Percentiles rank a stretch among this genome's conserved stretches.
Evolutionary conservation across 1,284 basidiomycete species (phyloP).

Genomic region (Ustilago shanxiensis): DNA sequence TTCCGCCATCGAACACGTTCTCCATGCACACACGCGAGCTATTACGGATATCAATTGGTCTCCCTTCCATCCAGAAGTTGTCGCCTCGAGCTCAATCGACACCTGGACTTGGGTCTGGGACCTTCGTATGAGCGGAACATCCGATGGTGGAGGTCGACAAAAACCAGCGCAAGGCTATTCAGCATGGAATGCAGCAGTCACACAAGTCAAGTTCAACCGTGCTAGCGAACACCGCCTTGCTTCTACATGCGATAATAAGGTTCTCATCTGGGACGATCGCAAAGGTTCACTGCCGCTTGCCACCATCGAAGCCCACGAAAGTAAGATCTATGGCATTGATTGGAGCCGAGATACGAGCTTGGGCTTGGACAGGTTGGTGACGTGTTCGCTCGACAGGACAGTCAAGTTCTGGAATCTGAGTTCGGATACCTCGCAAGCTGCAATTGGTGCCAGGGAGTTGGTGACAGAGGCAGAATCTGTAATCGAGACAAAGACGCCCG

Average conservation of each 20-base stretch:
- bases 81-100: slow-evolving; percentile 68
- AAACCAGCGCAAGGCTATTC: slow-evolving; percentile 66
- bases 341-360: slow-evolving; percentile 62
- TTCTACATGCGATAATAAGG: slow-evolving; percentile 64
- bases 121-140: slow-evolving; percentile 54
- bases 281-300: slow-evolving; percentile 61
- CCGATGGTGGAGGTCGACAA: slow-evolving; percentile 24
- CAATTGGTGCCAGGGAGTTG: slow-evolving; percentile 59
- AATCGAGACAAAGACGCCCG: slow-evolving; percentile 85
- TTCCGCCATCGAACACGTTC: slow-evolving; percentile 63
- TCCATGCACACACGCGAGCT: slow-evolving; percentile 65
- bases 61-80: slow-evolving; percentile 65
- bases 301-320: slow-evolving; percentile 65
- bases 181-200: slow-evolving; percentile 68
- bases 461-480: slow-evolving; percentile 69
- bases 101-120: slow-evolving; percentile 70
- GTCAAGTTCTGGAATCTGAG: slow-evolving; percentile 68
- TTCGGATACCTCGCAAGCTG: slow-evolving; percentile 52
- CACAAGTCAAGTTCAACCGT: slow-evolving; percentile 67
- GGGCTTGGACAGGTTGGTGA: slow-evolving; percentile 65
- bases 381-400: slow-evolving; percentile 67
- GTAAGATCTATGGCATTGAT: slow-evolving; percentile 68
- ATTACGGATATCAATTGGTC: slow-evolving; percentile 70
- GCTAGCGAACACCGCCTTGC: slow-evolving; percentile 55
- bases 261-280: slow-evolving; percentile 69